phyloP scores from a whole-genome alignment of 1,284 basidiomycete species.

The Sanghuangporus weigelae region DNA sequence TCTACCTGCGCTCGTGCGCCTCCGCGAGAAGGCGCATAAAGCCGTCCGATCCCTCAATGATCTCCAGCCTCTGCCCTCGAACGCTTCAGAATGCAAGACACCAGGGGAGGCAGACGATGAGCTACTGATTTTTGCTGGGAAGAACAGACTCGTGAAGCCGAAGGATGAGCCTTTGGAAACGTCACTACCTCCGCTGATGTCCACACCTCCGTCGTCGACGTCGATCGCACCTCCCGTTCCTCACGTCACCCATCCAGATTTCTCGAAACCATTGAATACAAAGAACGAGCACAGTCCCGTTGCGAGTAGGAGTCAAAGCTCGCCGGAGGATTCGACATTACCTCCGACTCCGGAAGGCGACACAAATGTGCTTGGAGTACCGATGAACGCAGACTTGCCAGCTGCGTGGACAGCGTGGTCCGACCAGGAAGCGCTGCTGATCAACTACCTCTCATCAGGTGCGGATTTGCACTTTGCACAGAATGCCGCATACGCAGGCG shows the following conservation, averaged over 20 bases:
- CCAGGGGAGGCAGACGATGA: slow-evolving; percentile 16
- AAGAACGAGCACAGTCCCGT: background rate
- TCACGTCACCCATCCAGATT: background rate
- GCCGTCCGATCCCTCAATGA: slow-evolving; percentile 7
- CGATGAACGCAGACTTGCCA: slow-evolving; percentile 13
- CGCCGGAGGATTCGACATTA: slow-evolving; percentile 3
- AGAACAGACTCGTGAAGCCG: slow-evolving; percentile 12
- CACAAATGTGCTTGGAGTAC: background rate
- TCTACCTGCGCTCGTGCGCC: slow-evolving; percentile 18
- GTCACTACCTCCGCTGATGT: background rate
- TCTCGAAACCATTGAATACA: background rate
- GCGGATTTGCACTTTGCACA: slow-evolving; percentile 13
- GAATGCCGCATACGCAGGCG: slow-evolving; percentile 13
- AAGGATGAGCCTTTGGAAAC: slow-evolving; percentile 7
- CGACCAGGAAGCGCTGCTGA: slow-evolving; percentile 17
- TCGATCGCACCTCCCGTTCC: background rate
- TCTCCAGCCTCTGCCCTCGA: background rate
- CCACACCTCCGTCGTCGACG: background rate
- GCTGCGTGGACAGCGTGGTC: slow-evolving; percentile 16
- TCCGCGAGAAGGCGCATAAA: slow-evolving; percentile 15
- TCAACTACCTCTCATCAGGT: slow-evolving; percentile 17
- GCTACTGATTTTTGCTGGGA: slow-evolving; percentile 19
- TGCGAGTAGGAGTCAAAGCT: background rate
- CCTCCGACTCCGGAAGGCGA: slow-evolving; percentile 8
- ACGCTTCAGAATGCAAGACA: background rate